Base-by-base conservation (phyloP, 331 rosid genomes). In the Malus hybrid region DNA sequence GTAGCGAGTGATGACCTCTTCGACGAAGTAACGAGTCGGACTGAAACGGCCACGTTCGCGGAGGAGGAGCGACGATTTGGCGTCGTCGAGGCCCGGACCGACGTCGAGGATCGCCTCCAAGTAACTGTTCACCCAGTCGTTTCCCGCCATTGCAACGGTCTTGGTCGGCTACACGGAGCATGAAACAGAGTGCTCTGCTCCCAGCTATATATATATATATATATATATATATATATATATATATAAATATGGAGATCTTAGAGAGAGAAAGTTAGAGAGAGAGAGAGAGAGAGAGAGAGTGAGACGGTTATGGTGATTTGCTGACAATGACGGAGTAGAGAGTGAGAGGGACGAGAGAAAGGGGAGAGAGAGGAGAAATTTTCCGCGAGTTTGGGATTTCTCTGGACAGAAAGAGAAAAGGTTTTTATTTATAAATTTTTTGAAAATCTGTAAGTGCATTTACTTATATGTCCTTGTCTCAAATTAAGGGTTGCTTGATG, bases 41-140 rank as follows among this genome's bases (percentile, higher is more conserved):
- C 87, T 87, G 84, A 87, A 84, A 28, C 67, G 83, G 20, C 88
- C 90, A 74, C 88, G 71, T 72, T 87, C 88, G 19, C 90, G 78
- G 44, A 87, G 87, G 19, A 87, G 73, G 32, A 87, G 73, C 16
- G 88, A 87, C 2, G 87, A 67, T 27, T 84, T 84, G 29, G 85
- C 85, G 77, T 82, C 88, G 52, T 78, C 88, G 48, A 84, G 83
- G 11, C 83, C 85, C 4, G 90, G 88, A 10, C 90, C 85, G 2
- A 84, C 90, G 85, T 84, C 90, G 8, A 87, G 85, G 29, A 87
- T 87, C 72, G 88, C 90, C 82, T 87, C 90, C 78, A 84, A 62
- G 77, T 84, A 87, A 74, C 88, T 76, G 82, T 84, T 87, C 74
- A 80, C 85, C 88, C 88, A 87, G 46, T 84, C 88, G 57, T 87